These are phyloP conservation scores for Hydnomerulius pinastri DNA, from an alignment of 768 basidiomycete species.

Conservation along the genomic window DNA sequence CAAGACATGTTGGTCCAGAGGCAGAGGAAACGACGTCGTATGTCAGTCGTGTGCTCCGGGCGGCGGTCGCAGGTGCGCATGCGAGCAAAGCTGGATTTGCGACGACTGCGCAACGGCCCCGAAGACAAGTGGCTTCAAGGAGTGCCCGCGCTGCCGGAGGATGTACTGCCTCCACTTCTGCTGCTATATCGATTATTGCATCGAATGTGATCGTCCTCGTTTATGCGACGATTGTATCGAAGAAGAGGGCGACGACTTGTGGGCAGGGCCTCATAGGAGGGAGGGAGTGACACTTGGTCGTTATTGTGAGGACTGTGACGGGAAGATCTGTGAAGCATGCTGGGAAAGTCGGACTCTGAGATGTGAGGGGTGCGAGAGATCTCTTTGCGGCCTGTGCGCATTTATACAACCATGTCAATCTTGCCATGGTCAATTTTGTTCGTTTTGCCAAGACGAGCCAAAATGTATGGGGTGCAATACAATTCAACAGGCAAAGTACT, in stretches of 20 bases:
- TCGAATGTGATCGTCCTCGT: conserved; percentile 19
- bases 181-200: conserved; percentile 25
- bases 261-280: not conserved
- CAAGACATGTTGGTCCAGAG: conserved; percentile 20
- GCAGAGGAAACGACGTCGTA: conserved; percentile 7
- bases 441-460: conserved; percentile 9
- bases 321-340: conserved; percentile 16
- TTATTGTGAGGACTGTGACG: conserved; percentile 6
- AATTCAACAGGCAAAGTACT: too few relatives aligned
- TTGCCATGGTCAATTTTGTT: conserved; percentile 11
- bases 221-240: conserved; percentile 28
- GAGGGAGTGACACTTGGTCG: conserved; percentile 14
- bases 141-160: conserved; percentile 19
- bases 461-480: too few relatives aligned
- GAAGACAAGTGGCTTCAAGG: conserved; percentile 7
- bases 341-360: conserved; percentile 1
- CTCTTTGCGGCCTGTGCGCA: conserved; percentile 15
- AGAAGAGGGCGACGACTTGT: conserved; percentile 17
- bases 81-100: conserved; percentile 22
- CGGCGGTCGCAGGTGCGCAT: conserved; percentile 23
- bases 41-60: conserved; percentile 19
- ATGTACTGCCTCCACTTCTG: conserved; percentile 19
- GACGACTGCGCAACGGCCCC: conserved; percentile 21
- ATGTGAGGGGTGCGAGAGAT: conserved; percentile 14
- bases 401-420: conserved; percentile 2